Percentiles rank a stretch among this genome's conserved stretches.
Conservation (phyloP, 768 basidiomycete genomes). For the Solioccasus polychromus region DNA sequence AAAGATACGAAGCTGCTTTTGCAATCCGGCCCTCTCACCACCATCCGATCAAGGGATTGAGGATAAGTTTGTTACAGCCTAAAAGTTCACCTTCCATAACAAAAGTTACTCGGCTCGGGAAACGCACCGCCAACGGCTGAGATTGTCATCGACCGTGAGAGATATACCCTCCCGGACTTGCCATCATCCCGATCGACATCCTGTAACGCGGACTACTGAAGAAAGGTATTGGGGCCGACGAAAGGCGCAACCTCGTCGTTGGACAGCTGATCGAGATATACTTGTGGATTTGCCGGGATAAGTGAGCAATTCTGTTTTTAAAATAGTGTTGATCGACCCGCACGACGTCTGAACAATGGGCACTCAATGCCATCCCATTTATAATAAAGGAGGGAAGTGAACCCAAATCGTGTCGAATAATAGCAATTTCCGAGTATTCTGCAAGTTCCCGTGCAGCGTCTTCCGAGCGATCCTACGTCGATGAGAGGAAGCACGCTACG, state of each 20-base stretch:
- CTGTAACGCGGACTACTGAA: slow-evolving; percentile 89
- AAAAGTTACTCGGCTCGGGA: slow-evolving; percentile 6
- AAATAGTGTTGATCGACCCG: slow-evolving; percentile 88
- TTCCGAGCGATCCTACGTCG: slow-evolving; percentile 76
- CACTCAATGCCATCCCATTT: too few relatives aligned
- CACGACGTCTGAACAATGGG: slow-evolving; percentile 72
- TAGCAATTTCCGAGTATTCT: slow-evolving; percentile 82
- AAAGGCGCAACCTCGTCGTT: slow-evolving; percentile 79
- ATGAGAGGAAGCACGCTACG: not conserved
- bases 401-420: slow-evolving; percentile 89
- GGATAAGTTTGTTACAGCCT: slow-evolving; percentile 58
- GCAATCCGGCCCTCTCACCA: slow-evolving; percentile 78
- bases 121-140: slow-evolving; percentile 80
- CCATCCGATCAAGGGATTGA: slow-evolving; percentile 82
- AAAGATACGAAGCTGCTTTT: slow-evolving; percentile 72
- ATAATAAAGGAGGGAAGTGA: slow-evolving; percentile 8
- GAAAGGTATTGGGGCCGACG: slow-evolving; percentile 86
- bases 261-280: slow-evolving; percentile 73
- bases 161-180: slow-evolving; percentile 92
- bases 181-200: slow-evolving; percentile 54
- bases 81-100: slow-evolving; percentile 1
- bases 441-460: slow-evolving; percentile 85
- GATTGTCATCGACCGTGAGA: slow-evolving; percentile 84
- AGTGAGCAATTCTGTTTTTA: slow-evolving; percentile 87
- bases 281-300: slow-evolving; percentile 84